Evolutionary conservation across 129 eudicot genomes (phyloP), one percentile per base, ranked within the genome.

Genomic region (Artemisia annua): DNA sequence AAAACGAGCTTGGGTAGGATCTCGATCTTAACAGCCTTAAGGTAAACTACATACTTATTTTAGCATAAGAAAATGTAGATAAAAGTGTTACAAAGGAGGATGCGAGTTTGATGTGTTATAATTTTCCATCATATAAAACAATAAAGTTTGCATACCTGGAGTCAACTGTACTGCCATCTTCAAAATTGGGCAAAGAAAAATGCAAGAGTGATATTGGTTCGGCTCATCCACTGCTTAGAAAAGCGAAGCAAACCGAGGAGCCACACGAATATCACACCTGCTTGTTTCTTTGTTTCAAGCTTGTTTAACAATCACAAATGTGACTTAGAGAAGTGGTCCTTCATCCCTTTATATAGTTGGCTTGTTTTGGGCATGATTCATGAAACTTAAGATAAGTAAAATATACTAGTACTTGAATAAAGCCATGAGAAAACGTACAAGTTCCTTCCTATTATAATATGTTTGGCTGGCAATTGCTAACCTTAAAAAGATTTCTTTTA

Each of bases 131-230:
- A 5, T 52, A 6, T n/a, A 11, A 48, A 60, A 66, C 7, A 9
- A 19, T 66, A 69, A 57, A 16, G 66, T 17, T 43, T 53, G 5
- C 5, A 26, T 69, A 53, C 51, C 60, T 69, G 22, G n/a, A 64
- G 16, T 1, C 51, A 51, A 5, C 20, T 35, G 17, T 0, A 2
- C 3, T 0, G 13, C 39, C 4, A 50, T 22, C 39, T 56, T 51
- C 49, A 14, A 13, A 71, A 58, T 3, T 58, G 11, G 16, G 52
- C 30, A 55, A 78, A 72, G 82, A 48, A 78, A 64, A 62, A 65
- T 30, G 58, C 73, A 78, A 58, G 78, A 39, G 78, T 78, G 82
- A 78, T 78, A 78, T 78, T 78, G 82, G 82, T 78, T 64, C 82
- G 78, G 78, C 78, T 78, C 78, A 78, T 71, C 69, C 48, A 19